Base-by-base conservation (phyloP, 352 stramenopile species). In the Plasmopara halstedii region DNA sequence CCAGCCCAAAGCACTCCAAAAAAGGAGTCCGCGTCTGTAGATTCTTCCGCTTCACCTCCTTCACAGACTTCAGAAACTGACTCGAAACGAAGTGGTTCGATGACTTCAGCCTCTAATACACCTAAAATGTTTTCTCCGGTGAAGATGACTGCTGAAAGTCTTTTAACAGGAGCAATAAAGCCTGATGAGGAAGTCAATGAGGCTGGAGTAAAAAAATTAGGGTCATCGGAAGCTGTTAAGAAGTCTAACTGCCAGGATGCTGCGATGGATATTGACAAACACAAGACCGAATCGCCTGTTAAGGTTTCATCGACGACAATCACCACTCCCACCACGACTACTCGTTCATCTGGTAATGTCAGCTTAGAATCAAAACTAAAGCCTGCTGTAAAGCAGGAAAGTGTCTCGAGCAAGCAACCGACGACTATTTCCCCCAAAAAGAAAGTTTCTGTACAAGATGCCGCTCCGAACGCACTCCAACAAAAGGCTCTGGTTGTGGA, bases 1-100 rank as follows among this genome's bases (percentile, higher is more conserved):
- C 53, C 56, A 53, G 48, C 53, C 13, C 52, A 70, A 41, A 66
- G 52, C 17, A 70, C 56, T 2, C 52, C 56, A 51, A 66, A 64
- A 47, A 64, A 70, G 19, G 47, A 66, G 25, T 9, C 35, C n/a
- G 50, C 54, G 2, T 26, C 44, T 25, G 15, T 21, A 1, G 52
- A 48, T 34, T 37, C 50, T 41, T 17, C 29, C 15, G 15, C 29
- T 5, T 35, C 42, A 18, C 41, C 36, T 15, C 40, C 31, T 10
- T 42, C 49, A 34, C 35, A 47, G 41, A 40, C 31, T 29, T 29
- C 25, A 4, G 31, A 35, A 17, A 18, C 45, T 13, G 57, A 66
- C 13, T 15, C 32, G 4, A 59, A 67, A 37, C 54, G 67, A 31
- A 68, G 55, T 33, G 52, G 38, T 58, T 19, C 49, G 3, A 10